Evolutionary conservation across 371 early-diverging fungal species (phyloP), one percentile per base, ranked within the genome.

Genomic region (Haplosporangium sp.): DNA sequence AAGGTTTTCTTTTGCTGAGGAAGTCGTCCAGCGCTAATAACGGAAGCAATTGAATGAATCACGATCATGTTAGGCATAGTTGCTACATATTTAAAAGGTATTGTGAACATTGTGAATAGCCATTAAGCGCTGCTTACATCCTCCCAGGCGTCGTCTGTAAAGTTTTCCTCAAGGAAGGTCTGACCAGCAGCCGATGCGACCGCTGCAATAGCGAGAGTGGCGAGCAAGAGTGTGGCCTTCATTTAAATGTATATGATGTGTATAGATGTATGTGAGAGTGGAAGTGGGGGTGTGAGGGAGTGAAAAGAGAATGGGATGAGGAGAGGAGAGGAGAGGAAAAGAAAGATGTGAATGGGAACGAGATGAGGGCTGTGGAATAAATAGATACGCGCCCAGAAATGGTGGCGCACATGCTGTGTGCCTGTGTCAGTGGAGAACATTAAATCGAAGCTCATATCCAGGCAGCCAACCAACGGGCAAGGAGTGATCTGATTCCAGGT

Each of bases 151-250:
- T 83, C 83, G 74, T 90, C 86, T 64, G 88, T 85, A 77, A 97
- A 97, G 63, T 92, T 91, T 83, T 97, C 96, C 83, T 95, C 88
- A 65, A 94, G 89, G 88, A 91, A 96, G 62, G 94, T 90, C 79
- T 93, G 87, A 61, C 88, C 93, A 50, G 80, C 83, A 68, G 90
- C 90, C 62, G 92, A 86, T 58, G 87, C 89, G 42, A 92, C 80
- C 46, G 91, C 82, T 62, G 90, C 83, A 67, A 92, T 84, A 62
- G 90, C 90, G 54, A 93, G 79, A 40, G 90, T 73, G 73, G 85
- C 84, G 69, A 87, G 83, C 67, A 88, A 74, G 41, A 87, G 85
- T 60, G 83, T 83, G 59, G 86, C 66, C 84, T 87, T 88, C 90
- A 88, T 88, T 56, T 16, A 14, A 10, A 58, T 82, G 55, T 68